Percentiles rank a stretch among this genome's conserved stretches.
Evolutionary conservation across 768 basidiomycete species (phyloP).

Genomic region (Tylopilus intermedius): DNA sequence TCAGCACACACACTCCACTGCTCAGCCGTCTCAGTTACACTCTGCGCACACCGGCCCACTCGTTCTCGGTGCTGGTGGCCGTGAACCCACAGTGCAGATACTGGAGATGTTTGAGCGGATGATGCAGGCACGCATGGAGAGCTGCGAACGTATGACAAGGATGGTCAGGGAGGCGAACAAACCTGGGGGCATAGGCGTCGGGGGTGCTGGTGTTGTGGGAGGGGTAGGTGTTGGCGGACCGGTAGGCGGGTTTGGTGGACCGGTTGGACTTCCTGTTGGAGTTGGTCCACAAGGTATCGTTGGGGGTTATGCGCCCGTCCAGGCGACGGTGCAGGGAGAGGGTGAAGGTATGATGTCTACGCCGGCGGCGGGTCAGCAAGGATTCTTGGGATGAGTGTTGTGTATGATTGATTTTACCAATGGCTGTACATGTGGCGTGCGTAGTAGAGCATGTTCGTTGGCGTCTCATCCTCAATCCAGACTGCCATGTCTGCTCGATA

Average conservation of each 20-base stretch:
- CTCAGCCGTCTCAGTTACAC: conserved; percentile 13
- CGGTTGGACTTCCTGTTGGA: conserved; percentile 20
- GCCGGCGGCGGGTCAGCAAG: conserved; percentile 11
- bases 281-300: conserved; percentile 21
- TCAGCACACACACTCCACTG: conserved; percentile 5
- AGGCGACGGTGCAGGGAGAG: conserved; percentile 7
- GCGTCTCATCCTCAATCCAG: neutral
- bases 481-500: conserved; percentile 52
- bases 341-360: conserved; percentile 11
- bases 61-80: conserved; percentile 28
- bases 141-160: conserved; percentile 60
- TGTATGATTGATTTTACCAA: neutral
- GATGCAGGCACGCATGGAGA: conserved; percentile 72
- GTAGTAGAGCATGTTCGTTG: neutral
- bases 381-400: conserved; percentile 12
- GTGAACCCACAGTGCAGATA: conserved; percentile 46
- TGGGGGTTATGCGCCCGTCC: conserved; percentile 12
- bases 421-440: conserved; percentile 10
- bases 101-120: conserved; percentile 67
- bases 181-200: conserved; percentile 15
- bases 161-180: conserved; percentile 40
- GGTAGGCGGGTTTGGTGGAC: conserved; percentile 29
- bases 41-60: conserved; percentile 19
- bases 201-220: conserved; percentile 6
- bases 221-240: conserved; percentile 21